Evolutionary conservation across 2,329 filamentous ascomycete genomes (phyloP).

Genomic region (Neofusicoccum umdonicola): DNA sequence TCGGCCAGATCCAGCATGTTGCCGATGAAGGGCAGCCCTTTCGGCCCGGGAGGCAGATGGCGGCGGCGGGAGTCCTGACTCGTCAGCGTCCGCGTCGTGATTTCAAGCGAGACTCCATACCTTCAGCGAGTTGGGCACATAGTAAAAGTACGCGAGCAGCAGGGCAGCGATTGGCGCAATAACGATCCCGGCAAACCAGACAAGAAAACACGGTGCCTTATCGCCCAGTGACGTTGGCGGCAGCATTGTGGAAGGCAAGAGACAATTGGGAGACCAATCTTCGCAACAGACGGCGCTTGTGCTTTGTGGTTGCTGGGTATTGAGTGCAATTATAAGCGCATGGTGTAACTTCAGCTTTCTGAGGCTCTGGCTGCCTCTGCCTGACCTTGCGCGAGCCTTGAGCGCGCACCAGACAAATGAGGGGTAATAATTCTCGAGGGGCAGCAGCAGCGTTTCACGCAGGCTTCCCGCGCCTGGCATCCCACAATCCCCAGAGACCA

Average conservation of each 20-base stretch:
- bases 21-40: constrained; percentile 40
- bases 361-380: too few relatives aligned
- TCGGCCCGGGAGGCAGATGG: constrained; percentile 39
- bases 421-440: not conserved
- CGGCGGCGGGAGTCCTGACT: constrained; percentile 30
- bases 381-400: too few relatives aligned
- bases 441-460: not conserved
- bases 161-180: constrained; percentile 24
- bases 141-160: constrained; percentile 27
- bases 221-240: not conserved
- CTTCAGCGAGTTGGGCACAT: constrained; percentile 32
- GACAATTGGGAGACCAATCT: too few relatives aligned
- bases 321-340: too few relatives aligned
- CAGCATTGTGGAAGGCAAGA: not conserved
- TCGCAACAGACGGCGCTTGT: not conserved
- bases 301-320: too few relatives aligned
- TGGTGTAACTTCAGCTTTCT: too few relatives aligned
- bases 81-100: not conserved
- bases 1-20: constrained; percentile 39
- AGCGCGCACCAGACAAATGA: not conserved
- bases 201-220: not conserved
- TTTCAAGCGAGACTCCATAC: constrained; percentile 18
- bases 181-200: constrained; percentile 11
- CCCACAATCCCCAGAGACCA: not conserved
- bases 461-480: not conserved